These are phyloP conservation scores for Suillus plorans DNA, from an alignment of 768 basidiomycete genomes.

Conservation along the genomic window DNA sequence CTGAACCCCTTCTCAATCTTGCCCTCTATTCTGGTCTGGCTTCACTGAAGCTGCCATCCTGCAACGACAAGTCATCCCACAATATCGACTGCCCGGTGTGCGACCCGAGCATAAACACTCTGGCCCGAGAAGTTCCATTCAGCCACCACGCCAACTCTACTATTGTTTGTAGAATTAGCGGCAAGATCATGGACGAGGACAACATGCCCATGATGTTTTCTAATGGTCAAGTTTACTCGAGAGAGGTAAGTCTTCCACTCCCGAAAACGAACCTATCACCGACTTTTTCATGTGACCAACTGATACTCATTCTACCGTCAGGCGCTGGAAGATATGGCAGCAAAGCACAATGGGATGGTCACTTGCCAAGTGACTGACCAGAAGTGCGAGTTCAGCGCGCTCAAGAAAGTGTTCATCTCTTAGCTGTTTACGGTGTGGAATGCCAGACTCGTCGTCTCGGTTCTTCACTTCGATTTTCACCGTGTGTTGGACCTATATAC, in stretches of 20 bases:
- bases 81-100: slow-evolving; percentile 94
- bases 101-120: slow-evolving; percentile 67
- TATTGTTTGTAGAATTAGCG: slow-evolving; percentile 88
- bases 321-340: slow-evolving; percentile 88
- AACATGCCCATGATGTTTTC: slow-evolving; percentile 93
- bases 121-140: slow-evolving; percentile 85
- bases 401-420: slow-evolving; percentile 91
- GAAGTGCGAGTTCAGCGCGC: slow-evolving; percentile 58
- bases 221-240: slow-evolving; percentile 90
- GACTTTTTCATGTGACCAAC: slow-evolving; percentile 9
- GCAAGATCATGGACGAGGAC: slow-evolving; percentile 93
- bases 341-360: slow-evolving; percentile 75
- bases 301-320: slow-evolving; percentile 30
- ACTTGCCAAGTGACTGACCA: slow-evolving; percentile 77
- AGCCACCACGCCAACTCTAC: slow-evolving; percentile 96
- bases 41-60: slow-evolving; percentile 85
- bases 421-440: slow-evolving; percentile 32
- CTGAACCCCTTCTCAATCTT: slow-evolving; percentile 83
- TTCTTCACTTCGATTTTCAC: background rate
- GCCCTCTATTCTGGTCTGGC: slow-evolving; percentile 90
- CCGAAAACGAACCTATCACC: background rate
- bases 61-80: slow-evolving; percentile 60
- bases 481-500: background rate
- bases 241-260: slow-evolving; percentile 58
- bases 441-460: background rate